Base-by-base conservation (phyloP, 805 yeast genomes). In the Torulaspora franciscae region DNA sequence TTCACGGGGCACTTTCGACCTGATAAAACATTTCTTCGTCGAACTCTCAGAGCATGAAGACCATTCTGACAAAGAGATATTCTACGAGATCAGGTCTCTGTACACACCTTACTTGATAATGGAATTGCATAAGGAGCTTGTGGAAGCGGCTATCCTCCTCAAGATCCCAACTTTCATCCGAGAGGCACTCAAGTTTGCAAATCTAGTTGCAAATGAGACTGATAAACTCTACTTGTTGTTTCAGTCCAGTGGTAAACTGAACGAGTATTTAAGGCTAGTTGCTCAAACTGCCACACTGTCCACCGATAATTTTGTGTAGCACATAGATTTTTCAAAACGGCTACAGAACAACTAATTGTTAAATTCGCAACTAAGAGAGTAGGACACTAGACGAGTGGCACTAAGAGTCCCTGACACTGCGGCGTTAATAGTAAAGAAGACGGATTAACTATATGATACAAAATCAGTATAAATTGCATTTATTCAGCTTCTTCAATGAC, bases 21-120 rank as follows among this genome's bases (percentile, higher is more conserved):
- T 67, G 3, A 61, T 66, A 7, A 59, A 55, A 29, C 48, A 50
- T 3, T 61, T 70, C 43, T 54, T 70, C 32, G 54, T 56, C 7
- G 64, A 64, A 1, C 52, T 70, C 13, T 56, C 67, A 0, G 48
- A 55, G 6, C 46, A 55, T n/a, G 51, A 42, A 3, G 45, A 50
- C 19, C 44, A 51, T 3, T 52, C 55, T 3, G 80, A 79, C 32
- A 49, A 51, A 15, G 70, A 64, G 3, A 56, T 77, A 3, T 72
- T 75, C 42, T 64, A 65, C 36, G 82, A 77, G 42, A 68, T 85
- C 40, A 76, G 95, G 56, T 70, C 79, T 8, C 62, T 79, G 14
- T 89, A 87, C 62, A 75, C 87, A 6, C 96, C 97, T 11, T 76
- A 75, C 51, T 62, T 88, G 44, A 72, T 87, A 28, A 77, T 83